Evolutionary conservation across 2,329 filamentous ascomycete genomes (phyloP), one percentile per base, ranked within the genome.

Genomic region (Alternaria gaisen): DNA sequence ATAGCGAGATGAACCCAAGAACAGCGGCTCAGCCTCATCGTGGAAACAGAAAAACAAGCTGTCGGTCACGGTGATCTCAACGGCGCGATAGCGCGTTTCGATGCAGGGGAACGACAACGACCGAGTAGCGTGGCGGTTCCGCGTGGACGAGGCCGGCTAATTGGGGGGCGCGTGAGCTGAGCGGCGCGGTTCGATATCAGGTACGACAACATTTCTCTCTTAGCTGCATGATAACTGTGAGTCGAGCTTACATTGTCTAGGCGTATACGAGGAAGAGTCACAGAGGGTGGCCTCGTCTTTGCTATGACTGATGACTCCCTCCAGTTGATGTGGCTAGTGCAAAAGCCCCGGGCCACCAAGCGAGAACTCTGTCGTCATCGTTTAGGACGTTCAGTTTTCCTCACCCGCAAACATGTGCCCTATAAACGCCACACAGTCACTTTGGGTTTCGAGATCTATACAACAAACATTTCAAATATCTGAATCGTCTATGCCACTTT

Each of bases 341-440:
- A 53, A 43, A 53, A 46, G 46, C 48, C 38, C 5, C 5, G 2
- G 38, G 38, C 38, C 57, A 46, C 60, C 26, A 56, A 58, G 61
- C 58, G 53, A 52, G 38, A 40, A 47, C 53, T 62, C 56, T 69
- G 61, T 67, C 68, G 67, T 72, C 70, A 68, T 71, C 57, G 47
- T 57, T 10, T 51, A 60, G 60, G 58, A 61, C 61, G 67, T 54
- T 56, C 42, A 53, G n/a, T 53, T 47, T 61, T 41, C 22, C 36
- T 38, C 43, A 42, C 58, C 58, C 56, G 38, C 52, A 56, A 60
- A 32, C 24, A 63, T 60, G 53, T 41, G 28, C 14, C 30, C n/a
- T 53, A 58, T 57, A 58, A 51, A 43, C 14, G 36, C 30, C 22
- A 43, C 30, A 5, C 24, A n/a, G 26, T 20, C 42, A 11, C 18